Base-by-base conservation (phyloP, 2,329 filamentous ascomycete genomes). In the Gnomoniopsis smithogilvyi region DNA sequence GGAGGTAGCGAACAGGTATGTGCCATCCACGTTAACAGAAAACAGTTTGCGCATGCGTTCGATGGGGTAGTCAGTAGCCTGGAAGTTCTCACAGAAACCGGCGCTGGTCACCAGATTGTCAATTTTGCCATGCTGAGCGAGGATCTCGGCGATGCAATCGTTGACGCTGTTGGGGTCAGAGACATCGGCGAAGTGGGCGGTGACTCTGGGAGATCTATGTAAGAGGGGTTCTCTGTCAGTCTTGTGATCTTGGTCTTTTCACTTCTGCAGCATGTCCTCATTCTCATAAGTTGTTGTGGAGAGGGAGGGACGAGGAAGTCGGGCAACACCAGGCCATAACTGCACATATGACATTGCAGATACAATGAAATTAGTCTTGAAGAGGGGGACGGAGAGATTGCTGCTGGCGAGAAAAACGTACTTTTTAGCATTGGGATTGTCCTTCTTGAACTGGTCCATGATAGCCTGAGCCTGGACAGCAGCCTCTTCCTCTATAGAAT, bases 81-180 rank as follows among this genome's bases (percentile, higher is more conserved):
- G 89, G 70, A 92, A 96, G 79, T 97, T 97, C 79, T 97, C 94
- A 15, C 91, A 95, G 78, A 98, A 96, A 49, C 94, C 94, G 52
- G 94, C 94, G n/a, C 92, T 96, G 26, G 94, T 97, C 67, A 98
- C 93, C 26, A 98, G 83, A 74, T 91, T 88, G 76, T 96, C 92
- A 67, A 97, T 92, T 73, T 90, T 89, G 74, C 88, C 88, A 72
- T 96, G 93, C 60, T 83, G 76, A 51, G 78, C 67, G 53, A 94
- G 71, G 65, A 94, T 83, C 62, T 92, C 88, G 41, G 80, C 78
- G 65, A 97, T 81, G 66, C 89, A 89, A 34, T 79, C 74, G 59
- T 90, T 87, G 63, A 97, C 93, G 7, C 91, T 94, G 51, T 87
- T 84, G 22, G 88, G 88, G 67, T 90, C 85, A 26, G 91, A 87